Conservation (phyloP, 164 flowering plant species). For the Chloranthus sessilifolius region DNA sequence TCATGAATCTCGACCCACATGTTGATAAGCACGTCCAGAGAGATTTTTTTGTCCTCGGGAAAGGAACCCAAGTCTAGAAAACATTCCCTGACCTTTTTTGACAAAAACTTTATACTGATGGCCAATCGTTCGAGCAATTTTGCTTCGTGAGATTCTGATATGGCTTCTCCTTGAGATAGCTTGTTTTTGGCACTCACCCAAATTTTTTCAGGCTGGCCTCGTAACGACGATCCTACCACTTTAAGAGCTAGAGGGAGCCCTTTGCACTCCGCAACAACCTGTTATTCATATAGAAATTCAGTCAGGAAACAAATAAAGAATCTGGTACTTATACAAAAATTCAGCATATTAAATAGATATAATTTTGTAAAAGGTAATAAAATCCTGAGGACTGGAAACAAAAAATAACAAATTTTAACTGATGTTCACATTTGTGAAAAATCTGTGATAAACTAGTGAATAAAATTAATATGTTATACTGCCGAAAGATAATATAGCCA, state of each 20-base stretch:
- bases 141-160: constrained; percentile 52
- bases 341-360: no score
- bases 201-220: constrained; percentile 44
- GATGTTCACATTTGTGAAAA: no score
- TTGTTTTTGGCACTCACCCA: constrained; percentile 63
- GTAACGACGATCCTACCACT: constrained; percentile 76
- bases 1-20: constrained; percentile 33
- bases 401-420: no score
- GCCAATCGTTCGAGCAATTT: constrained; percentile 62
- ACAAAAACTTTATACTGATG: constrained; percentile 36
- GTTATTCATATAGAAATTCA: not conserved
- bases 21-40: constrained; percentile 38
- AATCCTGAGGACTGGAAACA: no score
- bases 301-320: not conserved
- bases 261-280: constrained; percentile 71
- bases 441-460: no score
- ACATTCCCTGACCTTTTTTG: constrained; percentile 50
- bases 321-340: no score
- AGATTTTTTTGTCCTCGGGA: constrained; percentile 50
- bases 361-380: no score
- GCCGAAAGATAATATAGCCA: no score
- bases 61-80: constrained; percentile 49
- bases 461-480: no score
- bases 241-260: constrained; percentile 82
- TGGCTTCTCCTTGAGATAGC: constrained; percentile 46